These are phyloP conservation scores for Komagataella phaffii DNA, from an alignment of 805 yeast genomes.

Conservation along the genomic window DNA sequence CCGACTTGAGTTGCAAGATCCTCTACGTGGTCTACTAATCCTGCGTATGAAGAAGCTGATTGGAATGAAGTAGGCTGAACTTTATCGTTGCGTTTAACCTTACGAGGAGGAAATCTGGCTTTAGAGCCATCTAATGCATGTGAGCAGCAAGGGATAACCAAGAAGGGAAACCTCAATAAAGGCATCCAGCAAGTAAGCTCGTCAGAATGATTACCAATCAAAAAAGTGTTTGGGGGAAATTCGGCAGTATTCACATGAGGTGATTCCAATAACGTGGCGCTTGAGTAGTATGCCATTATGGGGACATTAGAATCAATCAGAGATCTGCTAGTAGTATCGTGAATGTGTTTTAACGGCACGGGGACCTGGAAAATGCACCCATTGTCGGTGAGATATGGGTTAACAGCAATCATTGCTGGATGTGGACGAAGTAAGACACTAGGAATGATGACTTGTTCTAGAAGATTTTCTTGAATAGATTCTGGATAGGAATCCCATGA, in stretches of 20 bases:
- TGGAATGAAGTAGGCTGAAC: conserved; percentile 13
- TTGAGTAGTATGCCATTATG: conserved; percentile 39
- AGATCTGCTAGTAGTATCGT: background rate
- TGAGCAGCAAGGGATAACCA: conserved; percentile 93
- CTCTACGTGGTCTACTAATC: conserved; percentile 77
- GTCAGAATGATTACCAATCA: conserved; percentile 92
- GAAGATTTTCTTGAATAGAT: conserved; percentile 40
- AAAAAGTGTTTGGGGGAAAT: conserved; percentile 58
- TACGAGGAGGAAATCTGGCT: conserved; percentile 35
- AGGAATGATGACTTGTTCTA: conserved; percentile 80
- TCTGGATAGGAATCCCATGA: conserved; percentile 74
- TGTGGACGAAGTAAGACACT: conserved; percentile 55
- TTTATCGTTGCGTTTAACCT: conserved; percentile 4
- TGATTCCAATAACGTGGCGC: conserved; percentile 36
- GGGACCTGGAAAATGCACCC: conserved; percentile 49
- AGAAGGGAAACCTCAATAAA: conserved; percentile 68
- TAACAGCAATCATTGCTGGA: conserved; percentile 39
- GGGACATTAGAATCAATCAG: conserved; percentile 19
- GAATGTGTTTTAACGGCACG: conserved; percentile 14
- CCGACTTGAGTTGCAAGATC: conserved; percentile 55
- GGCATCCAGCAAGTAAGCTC: conserved; percentile 96
- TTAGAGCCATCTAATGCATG: conserved; percentile 73
- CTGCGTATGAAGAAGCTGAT: conserved; percentile 60
- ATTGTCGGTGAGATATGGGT: conserved; percentile 44
- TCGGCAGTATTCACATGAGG: conserved; percentile 47